Evolutionary conservation across 176 grass and related monocot genomes (phyloP).

Genomic region (Triticum timopheevii): DNA sequence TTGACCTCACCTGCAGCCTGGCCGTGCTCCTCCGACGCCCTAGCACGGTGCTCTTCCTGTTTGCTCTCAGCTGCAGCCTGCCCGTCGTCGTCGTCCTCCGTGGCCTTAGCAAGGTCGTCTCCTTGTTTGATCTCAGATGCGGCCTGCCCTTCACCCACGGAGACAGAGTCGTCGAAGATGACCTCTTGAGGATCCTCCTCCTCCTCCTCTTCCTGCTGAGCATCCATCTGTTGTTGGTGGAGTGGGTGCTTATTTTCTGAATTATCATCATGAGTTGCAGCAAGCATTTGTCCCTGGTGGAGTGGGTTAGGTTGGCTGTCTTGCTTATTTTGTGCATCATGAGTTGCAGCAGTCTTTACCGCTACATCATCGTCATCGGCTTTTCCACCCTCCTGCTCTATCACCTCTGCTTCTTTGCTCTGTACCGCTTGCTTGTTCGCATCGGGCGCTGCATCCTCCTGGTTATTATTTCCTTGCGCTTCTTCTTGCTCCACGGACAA

Average conservation of each 20-base stretch:
- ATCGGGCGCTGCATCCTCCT: background rate
- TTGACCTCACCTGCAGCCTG: background rate
- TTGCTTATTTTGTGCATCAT: constrained; percentile 2
- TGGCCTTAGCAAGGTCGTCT: background rate
- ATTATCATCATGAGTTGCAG: constrained; percentile 9
- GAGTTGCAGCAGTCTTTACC: background rate
- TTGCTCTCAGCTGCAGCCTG: background rate
- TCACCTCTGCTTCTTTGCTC: too few species aligned
- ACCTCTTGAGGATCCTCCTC: background rate
- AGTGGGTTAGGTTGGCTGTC: background rate
- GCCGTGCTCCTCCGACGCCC: background rate
- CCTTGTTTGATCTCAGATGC: background rate
- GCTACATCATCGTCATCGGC: background rate
- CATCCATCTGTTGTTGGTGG: background rate
- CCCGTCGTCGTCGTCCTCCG: background rate
- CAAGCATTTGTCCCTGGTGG: background rate
- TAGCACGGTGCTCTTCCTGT: background rate
- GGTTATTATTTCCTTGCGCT: background rate
- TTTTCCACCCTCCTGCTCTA: background rate
- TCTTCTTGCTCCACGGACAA: background rate
- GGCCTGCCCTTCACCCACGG: background rate
- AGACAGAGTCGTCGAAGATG: constrained; percentile 7
- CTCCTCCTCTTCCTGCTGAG: background rate
- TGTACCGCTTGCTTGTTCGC: background rate
- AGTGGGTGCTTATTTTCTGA: background rate